Percentiles rank a stretch among this genome's conserved stretches.
These are phyloP conservation scores for Tripterygium wilfordii DNA, from an alignment of 177 flowering plant species.

Conservation along the genomic window DNA sequence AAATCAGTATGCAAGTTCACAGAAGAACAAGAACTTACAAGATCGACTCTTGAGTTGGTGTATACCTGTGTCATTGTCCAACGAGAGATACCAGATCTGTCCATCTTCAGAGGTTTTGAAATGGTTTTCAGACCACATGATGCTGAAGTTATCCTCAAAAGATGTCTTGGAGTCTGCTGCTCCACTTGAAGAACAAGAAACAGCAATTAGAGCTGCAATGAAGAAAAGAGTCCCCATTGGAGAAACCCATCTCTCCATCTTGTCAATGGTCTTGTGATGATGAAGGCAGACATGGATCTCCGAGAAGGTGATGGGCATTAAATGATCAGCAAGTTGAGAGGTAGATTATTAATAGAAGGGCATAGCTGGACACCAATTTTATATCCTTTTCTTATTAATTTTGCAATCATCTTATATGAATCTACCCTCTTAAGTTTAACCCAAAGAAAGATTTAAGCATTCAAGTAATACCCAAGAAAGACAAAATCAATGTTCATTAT, in stretches of 20 bases:
- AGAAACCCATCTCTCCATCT: constrained; percentile 23
- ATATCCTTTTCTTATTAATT: neutral
- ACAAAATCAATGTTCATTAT: too few relatives aligned
- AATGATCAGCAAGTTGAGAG: constrained; percentile 7
- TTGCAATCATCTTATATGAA: neutral
- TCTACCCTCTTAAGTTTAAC: too few relatives aligned
- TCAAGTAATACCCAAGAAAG: too few relatives aligned
- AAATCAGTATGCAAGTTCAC: too few relatives aligned
- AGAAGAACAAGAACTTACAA: neutral
- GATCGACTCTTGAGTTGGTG: neutral
- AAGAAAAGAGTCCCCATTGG: constrained; percentile 24
- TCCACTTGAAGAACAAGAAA: constrained; percentile 7
- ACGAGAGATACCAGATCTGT: constrained; percentile 76
- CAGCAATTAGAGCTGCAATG: constrained; percentile 27
- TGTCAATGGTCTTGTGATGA: neutral
- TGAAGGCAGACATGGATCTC: constrained; percentile 9
- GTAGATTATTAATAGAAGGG: neutral
- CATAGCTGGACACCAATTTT: constrained; percentile 3
- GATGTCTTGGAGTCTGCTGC: constrained; percentile 31
- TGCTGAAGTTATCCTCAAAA: constrained; percentile 63
- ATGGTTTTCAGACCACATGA: constrained; percentile 79
- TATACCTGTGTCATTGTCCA: constrained; percentile 79
- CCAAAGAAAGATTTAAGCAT: too few relatives aligned
- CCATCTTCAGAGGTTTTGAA: constrained; percentile 84
- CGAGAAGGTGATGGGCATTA: constrained; percentile 9